A percentile compares a stretch with the other conserved stretches of the same genome.
Evolutionary conservation across 352 stramenopile genomes (phyloP).

Genomic region (Phytophthora citricola): DNA sequence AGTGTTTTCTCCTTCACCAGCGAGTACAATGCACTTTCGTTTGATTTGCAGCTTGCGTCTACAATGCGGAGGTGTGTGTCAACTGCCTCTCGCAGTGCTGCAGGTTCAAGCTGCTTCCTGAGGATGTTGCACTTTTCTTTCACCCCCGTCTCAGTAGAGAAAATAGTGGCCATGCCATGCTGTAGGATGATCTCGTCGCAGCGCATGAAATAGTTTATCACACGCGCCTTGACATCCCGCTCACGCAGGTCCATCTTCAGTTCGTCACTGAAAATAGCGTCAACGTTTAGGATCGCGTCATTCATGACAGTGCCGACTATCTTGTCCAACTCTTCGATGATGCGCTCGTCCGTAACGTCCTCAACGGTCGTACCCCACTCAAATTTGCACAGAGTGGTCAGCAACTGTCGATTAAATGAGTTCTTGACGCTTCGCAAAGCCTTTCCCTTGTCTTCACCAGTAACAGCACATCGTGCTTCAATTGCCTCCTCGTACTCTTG

Average conservation of each 20-base stretch:
- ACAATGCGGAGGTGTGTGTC: conserved; percentile 20
- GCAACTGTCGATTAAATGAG: conserved; percentile 17
- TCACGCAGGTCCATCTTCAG: conserved; percentile 27
- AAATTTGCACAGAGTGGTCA: conserved; percentile 25
- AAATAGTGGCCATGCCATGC: conserved; percentile 20
- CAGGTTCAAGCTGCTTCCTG: conserved; percentile 6
- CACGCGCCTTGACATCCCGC: conserved; percentile 28
- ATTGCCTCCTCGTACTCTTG: conserved; percentile 29
- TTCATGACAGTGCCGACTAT: conserved; percentile 31
- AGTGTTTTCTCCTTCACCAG: conserved; percentile 30
- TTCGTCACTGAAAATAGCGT: not conserved
- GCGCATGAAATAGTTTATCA: conserved; percentile 34
- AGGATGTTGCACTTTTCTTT: conserved; percentile 26
- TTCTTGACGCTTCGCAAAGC: conserved; percentile 18
- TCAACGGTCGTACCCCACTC: conserved; percentile 24
- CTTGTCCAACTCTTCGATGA: conserved; percentile 17
- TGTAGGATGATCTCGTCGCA: conserved; percentile 30
- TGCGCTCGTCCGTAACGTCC: conserved; percentile 19
- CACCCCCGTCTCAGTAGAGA: conserved; percentile 10
- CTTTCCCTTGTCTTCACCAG: conserved; percentile 16
- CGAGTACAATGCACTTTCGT: conserved; percentile 15
- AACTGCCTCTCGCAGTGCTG: conserved; percentile 7
- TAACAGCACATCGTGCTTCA: conserved; percentile 11
- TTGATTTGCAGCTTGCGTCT: not conserved
- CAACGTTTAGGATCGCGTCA: conserved; percentile 1